Evolutionary conservation across 192 early-diverging fungal genomes (phyloP), one percentile per base, ranked within the genome.

Genomic region (Tieghemiomyces parasiticus): DNA sequence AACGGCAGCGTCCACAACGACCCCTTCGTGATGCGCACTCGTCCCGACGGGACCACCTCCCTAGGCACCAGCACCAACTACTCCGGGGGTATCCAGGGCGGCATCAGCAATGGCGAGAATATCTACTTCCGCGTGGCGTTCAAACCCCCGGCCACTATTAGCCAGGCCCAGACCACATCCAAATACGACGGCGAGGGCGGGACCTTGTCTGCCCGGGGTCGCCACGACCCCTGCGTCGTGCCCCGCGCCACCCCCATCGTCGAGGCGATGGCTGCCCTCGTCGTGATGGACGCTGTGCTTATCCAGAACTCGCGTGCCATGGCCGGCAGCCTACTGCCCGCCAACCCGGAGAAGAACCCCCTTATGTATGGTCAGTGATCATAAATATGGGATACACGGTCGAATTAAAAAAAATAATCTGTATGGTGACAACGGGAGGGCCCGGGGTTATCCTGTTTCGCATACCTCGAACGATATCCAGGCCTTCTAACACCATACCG

Each of bases 81-180:
- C 68, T 92, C 90, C 46, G 95, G 95, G 26, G 95, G 95, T 56
- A 87, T 95, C 58, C 92, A 95, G 79, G 95, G 95, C 42, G 95
- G 95, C 35, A 99, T 99, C 48, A 78, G 88, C 44, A 99, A 99
- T 61, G 95, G 95, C 46, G 91, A 95, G 68, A 74, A 84, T 68
- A 86, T 99, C 46, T 95, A 93, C 74, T 99, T 99, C 76, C 82
- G 92, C 59, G 93, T 99, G 28, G 93, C 89, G 1, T 99, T 99
- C 74, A 97, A 99, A 72, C 88, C 95, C 20, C 82, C 90, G 4
- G 95, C 95, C 25, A 99, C 95, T 2, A 99, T 99, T 58, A 85
- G 85, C 35, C 86, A 88, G 71, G 83, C 85, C 46, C 95, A 99
- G 69, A 65, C 69, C 49, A 99, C 95, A 0, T 81, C 90, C 34